These are phyloP conservation scores for Metschnikowia matae DNA, from an alignment of 805 yeast species.

Conservation along the genomic window DNA sequence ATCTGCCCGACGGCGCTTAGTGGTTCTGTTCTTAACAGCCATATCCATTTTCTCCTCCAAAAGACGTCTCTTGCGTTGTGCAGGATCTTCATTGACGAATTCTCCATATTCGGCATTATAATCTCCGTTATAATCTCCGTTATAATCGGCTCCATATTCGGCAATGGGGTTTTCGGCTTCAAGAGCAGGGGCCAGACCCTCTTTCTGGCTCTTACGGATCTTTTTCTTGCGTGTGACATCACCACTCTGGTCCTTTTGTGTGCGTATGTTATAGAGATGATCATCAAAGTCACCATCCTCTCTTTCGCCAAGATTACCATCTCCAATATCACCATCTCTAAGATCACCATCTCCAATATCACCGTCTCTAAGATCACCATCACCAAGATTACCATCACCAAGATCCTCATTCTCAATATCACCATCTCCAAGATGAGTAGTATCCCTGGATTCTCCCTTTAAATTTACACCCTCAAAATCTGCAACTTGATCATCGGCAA, in stretches of 20 bases:
- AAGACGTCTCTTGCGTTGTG: constrained; percentile 55
- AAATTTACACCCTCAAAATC: too few species aligned
- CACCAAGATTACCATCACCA: neutral
- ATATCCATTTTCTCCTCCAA: constrained; percentile 80
- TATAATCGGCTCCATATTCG: neutral
- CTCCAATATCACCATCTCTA: too few species aligned
- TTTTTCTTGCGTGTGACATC: constrained; percentile 18
- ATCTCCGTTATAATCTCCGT: neutral
- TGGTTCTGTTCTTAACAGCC: constrained; percentile 61
- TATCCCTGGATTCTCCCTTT: too few species aligned
- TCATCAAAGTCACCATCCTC: constrained; percentile 10
- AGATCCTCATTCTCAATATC: too few species aligned
- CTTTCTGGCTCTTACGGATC: constrained; percentile 14
- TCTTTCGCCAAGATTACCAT: too few species aligned
- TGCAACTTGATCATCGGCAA: too few species aligned
- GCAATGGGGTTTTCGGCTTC: constrained; percentile 11
- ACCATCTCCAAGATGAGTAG: too few species aligned
- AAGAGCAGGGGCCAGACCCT: constrained; percentile 1
- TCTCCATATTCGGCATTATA: neutral
- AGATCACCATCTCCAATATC: too few species aligned
- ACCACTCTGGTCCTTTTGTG: constrained; percentile 14
- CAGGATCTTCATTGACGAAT: constrained; percentile 33
- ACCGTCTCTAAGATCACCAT: too few species aligned
- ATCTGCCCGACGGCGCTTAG: constrained; percentile 63
- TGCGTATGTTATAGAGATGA: constrained; percentile 14